Evolutionary conservation across 1,284 basidiomycete species (phyloP).

Genomic region (Microstroma glucosiphilum): DNA sequence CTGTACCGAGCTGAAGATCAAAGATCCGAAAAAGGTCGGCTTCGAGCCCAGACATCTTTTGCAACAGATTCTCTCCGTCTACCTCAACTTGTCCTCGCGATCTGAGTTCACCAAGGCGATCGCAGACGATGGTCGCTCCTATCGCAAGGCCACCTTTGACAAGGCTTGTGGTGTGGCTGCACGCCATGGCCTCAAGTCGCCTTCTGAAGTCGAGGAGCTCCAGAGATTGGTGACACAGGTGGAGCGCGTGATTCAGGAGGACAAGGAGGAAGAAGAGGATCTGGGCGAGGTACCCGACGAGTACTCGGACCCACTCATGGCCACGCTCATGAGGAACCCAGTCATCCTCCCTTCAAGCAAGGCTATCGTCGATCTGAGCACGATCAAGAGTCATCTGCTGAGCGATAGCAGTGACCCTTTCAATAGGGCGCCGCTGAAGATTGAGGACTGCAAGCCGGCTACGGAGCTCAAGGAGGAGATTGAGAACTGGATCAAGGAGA

Average conservation of each 20-base stretch:
- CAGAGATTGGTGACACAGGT: slow-evolving; percentile 68
- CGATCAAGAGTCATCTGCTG: slow-evolving; percentile 89
- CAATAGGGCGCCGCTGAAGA: slow-evolving; percentile 52
- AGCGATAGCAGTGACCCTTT: slow-evolving; percentile 68
- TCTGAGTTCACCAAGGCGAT: slow-evolving; percentile 79
- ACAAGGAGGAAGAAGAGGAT: slow-evolving; percentile 77
- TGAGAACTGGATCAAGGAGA: slow-evolving; percentile 34
- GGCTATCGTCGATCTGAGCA: slow-evolving; percentile 75
- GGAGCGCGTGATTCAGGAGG: slow-evolving; percentile 72
- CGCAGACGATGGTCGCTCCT: slow-evolving; percentile 86
- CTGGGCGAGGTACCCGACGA: slow-evolving; percentile 91
- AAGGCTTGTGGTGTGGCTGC: slow-evolving; percentile 68
- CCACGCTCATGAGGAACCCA: slow-evolving; percentile 90
- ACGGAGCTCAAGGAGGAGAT: slow-evolving; percentile 38
- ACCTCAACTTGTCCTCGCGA: slow-evolving; percentile 77
- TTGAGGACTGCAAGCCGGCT: slow-evolving; percentile 50
- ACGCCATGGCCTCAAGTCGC: slow-evolving; percentile 67
- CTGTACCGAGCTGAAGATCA: slow-evolving; percentile 72
- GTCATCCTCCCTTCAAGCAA: slow-evolving; percentile 81
- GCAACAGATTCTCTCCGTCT: slow-evolving; percentile 82
- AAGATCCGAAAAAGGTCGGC: slow-evolving; percentile 78
- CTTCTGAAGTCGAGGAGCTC: slow-evolving; percentile 71
- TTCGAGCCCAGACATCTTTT: slow-evolving; percentile 82
- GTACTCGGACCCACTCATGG: slow-evolving; percentile 91
- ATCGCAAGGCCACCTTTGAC: slow-evolving; percentile 76